Conservation (phyloP, 1,284 basidiomycete species). For the Gomphus sp. region DNA sequence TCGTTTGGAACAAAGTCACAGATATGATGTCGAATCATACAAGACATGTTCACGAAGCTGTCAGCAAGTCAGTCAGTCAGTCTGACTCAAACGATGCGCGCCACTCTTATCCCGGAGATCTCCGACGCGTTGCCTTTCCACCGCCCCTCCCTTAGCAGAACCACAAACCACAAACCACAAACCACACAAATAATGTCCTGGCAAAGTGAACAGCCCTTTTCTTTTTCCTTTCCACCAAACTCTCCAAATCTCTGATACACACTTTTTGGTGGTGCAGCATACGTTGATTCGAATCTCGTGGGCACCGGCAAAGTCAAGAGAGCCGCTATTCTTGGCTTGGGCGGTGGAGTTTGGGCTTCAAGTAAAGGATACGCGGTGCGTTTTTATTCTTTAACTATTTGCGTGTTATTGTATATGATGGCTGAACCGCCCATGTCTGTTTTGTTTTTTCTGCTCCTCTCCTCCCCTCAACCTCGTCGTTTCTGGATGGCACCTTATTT, state of each 20-base stretch:
- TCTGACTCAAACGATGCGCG: neutral
- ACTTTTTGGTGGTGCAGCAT: slow-evolving; percentile 41
- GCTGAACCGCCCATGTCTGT: too few relatives aligned
- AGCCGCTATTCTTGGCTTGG: slow-evolving; percentile 80
- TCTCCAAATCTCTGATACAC: neutral
- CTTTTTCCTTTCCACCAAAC: neutral
- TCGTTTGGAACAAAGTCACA: too few relatives aligned
- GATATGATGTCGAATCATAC: too few relatives aligned
- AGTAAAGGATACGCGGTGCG: slow-evolving; percentile 70
- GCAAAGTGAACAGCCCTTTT: slow-evolving; percentile 30
- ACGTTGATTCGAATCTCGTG: slow-evolving; percentile 83
- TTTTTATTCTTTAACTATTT: slow-evolving; percentile 9
- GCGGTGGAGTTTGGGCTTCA: slow-evolving; percentile 85
- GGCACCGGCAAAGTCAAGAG: slow-evolving; percentile 66
- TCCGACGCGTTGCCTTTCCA: neutral
- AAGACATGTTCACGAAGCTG: too few relatives aligned
- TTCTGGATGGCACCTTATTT: too few relatives aligned
- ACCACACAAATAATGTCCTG: slow-evolving; percentile 38
- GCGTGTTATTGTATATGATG: neutral
- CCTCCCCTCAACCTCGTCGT: too few relatives aligned
- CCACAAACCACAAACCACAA: neutral
- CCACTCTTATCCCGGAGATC: slow-evolving; percentile 2
- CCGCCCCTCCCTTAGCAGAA: neutral
- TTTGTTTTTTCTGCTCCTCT: neutral
- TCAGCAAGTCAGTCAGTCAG: too few relatives aligned